Conservation (phyloP, 140 eudicot species). For the Stevia rebaudiana region DNA sequence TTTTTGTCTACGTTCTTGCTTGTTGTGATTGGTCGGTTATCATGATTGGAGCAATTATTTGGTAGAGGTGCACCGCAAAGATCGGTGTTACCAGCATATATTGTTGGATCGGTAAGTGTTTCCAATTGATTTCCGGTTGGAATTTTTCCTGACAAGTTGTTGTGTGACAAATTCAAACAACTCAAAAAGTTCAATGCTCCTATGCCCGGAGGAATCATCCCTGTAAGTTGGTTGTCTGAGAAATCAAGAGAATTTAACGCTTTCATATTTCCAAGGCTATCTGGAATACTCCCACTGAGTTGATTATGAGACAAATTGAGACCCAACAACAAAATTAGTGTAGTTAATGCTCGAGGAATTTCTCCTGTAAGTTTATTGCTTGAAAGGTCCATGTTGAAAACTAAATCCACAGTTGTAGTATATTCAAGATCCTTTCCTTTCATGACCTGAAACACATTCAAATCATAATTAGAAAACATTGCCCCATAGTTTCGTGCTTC, state of each 20-base stretch:
- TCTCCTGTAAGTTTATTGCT: not conserved
- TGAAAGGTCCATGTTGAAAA: constrained; percentile 6
- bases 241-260: not conserved
- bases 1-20: not conserved
- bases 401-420: not conserved
- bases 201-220: not conserved
- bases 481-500: not conserved
- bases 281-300: not conserved
- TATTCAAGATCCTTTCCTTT: not conserved
- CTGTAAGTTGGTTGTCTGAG: not conserved
- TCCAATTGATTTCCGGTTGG: not conserved
- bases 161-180: not conserved
- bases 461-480: no score
- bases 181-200: not conserved
- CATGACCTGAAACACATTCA: not conserved
- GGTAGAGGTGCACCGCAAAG: constrained; percentile 7
- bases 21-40: not conserved
- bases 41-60: not conserved
- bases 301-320: not conserved
- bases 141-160: not conserved
- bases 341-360: not conserved
- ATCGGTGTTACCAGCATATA: not conserved
- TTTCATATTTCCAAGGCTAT: not conserved
- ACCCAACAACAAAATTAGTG: not conserved
- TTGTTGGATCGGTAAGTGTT: not conserved